phyloP scores from a whole-genome alignment of 805 yeast genomes.

The Komagataella pastoris region DNA sequence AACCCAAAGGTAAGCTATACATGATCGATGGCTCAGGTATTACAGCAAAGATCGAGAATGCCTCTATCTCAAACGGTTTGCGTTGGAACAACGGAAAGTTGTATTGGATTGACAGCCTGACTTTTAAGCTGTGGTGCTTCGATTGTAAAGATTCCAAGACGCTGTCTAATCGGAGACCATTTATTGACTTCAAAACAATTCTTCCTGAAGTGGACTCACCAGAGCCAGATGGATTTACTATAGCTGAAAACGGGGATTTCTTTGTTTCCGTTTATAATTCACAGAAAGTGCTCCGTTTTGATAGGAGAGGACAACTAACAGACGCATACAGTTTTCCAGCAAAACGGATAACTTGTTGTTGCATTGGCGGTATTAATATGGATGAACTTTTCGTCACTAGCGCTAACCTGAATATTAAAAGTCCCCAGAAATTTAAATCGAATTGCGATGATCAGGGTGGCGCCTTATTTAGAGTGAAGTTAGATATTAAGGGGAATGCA shows the following conservation, averaged over 20 bases:
- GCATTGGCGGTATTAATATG: slow-evolving; percentile 46
- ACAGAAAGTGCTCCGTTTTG: slow-evolving; percentile 38
- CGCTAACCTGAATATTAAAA: slow-evolving; percentile 39
- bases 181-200: slow-evolving; percentile 21
- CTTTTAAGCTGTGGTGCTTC: slow-evolving; percentile 31
- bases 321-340: slow-evolving; percentile 46
- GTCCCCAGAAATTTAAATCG: slow-evolving; percentile 14
- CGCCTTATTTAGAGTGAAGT: slow-evolving; percentile 32
- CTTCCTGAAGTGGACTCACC: slow-evolving; percentile 18
- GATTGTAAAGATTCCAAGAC: slow-evolving; percentile 24
- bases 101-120: slow-evolving; percentile 42
- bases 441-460: slow-evolving; percentile 43
- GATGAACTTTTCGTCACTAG: slow-evolving; percentile 57
- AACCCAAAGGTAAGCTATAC: slow-evolving; percentile 43
- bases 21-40: slow-evolving; percentile 19
- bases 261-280: slow-evolving; percentile 61
- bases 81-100: slow-evolving; percentile 34
- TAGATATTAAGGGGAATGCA: slow-evolving; percentile 21
- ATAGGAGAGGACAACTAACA: slow-evolving; percentile 33
- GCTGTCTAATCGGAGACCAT: slow-evolving; percentile 21
- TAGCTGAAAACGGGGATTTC: slow-evolving; percentile 40
- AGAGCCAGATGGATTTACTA: slow-evolving; percentile 75
- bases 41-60: slow-evolving; percentile 21
- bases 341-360: slow-evolving; percentile 47
- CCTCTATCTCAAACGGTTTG: slow-evolving; percentile 61